These are phyloP conservation scores for Globisporangium heterothallicum DNA, from an alignment of 352 stramenopile genomes.

Conservation along the genomic window DNA sequence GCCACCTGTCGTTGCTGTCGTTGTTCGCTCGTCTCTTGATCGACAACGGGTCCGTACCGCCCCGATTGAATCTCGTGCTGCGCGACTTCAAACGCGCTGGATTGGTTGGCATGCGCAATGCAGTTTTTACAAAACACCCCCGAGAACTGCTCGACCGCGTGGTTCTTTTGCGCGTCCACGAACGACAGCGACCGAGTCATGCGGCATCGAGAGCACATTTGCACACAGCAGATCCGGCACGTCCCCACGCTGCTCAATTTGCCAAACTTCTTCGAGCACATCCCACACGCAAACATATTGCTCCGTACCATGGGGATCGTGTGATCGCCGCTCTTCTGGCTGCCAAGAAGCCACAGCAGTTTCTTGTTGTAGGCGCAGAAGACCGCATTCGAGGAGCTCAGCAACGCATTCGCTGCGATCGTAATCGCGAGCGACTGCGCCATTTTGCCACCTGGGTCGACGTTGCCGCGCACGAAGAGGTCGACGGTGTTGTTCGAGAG, in stretches of 20 bases:
- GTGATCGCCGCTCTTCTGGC: conserved; percentile 2
- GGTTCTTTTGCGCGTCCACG: conserved; percentile 9
- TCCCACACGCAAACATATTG: conserved; percentile 6
- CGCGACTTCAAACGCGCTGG: conserved; percentile 19
- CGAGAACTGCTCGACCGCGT: conserved; percentile 13
- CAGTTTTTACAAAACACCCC: conserved; percentile 29
- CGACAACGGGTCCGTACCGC: conserved; percentile 4
- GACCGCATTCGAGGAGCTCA: conserved; percentile 18
- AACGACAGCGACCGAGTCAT: conserved; percentile 21
- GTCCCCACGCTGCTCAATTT: conserved; percentile 20
- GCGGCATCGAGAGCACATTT: conserved; percentile 26
- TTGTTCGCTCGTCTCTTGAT: conserved; percentile 2
- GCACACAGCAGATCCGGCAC: conserved; percentile 20
- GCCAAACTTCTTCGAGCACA: conserved; percentile 20
- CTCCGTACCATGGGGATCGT: no score
- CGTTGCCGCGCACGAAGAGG: conserved; percentile 13
- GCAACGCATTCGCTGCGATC: conserved; percentile 15
- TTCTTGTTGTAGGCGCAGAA: conserved; percentile 31
- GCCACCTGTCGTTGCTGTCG: no score
- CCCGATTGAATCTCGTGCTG: conserved; percentile 14
- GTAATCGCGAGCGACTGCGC: conserved; percentile 5
- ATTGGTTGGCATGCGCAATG: conserved; percentile 14
- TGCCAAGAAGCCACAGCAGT: conserved; percentile 23
- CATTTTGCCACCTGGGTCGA: conserved; percentile 9
- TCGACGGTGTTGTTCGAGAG: conserved; percentile 8